Evolutionary conservation across 495 filamentous ascomycete genomes (phyloP).

Genomic region (Collariella sp.): DNA sequence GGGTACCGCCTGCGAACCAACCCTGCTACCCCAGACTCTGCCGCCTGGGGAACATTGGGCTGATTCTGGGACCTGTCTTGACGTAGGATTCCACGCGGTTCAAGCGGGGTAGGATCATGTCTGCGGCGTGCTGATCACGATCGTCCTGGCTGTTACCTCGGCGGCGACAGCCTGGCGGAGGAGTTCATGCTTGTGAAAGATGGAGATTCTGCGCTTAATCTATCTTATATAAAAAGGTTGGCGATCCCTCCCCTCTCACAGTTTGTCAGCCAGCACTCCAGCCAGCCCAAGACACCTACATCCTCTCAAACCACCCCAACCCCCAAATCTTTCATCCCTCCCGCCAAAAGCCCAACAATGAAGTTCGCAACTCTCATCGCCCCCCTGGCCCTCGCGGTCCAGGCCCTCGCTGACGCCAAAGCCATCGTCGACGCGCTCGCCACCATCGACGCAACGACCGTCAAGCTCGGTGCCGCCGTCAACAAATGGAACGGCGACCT

Average conservation of each 20-base stretch:
- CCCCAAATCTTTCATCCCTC: not conserved
- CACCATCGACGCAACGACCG: slow-evolving; percentile 20
- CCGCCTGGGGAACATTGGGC: not conserved
- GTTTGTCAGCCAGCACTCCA: not conserved
- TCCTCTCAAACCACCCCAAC: not conserved
- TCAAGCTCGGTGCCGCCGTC: slow-evolving; percentile 24
- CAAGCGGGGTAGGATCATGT: slow-evolving; percentile 5
- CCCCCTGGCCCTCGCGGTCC: slow-evolving; percentile 16
- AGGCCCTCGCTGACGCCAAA: slow-evolving; percentile 18
- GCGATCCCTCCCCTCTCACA: not conserved
- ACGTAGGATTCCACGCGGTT: not conserved
- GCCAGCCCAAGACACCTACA: not conserved
- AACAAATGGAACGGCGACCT: slow-evolving; percentile 20
- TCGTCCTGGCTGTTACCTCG: not conserved
- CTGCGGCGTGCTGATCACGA: not conserved
- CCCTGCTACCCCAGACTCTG: not conserved
- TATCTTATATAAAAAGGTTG: not conserved
- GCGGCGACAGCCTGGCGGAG: not conserved
- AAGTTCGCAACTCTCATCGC: slow-evolving; percentile 17
- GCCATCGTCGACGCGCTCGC: slow-evolving; percentile 26
- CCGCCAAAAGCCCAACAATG: slow-evolving; percentile 10
- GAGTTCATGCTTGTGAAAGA: not conserved
- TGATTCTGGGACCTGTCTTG: not conserved
- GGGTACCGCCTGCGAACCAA: not conserved
- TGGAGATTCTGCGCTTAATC: no score